A percentile compares a stretch with the other conserved stretches of the same genome.
These are phyloP conservation scores for Fusarium nygamai DNA, from an alignment of 2,329 filamentous ascomycete species.

Conservation along the genomic window DNA sequence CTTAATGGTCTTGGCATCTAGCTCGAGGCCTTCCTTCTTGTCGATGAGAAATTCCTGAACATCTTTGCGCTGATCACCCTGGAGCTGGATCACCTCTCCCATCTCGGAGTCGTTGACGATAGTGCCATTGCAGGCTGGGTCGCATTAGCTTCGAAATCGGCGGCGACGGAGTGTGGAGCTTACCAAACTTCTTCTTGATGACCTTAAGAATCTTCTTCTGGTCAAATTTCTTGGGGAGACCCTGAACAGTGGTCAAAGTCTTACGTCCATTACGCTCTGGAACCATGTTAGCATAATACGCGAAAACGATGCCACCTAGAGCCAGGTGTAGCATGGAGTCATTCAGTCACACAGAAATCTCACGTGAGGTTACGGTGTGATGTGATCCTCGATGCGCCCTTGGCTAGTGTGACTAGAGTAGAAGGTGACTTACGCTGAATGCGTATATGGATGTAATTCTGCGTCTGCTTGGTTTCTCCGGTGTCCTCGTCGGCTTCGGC, in stretches of 20 bases:
- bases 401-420: background rate
- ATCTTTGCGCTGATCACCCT: conserved; percentile 99
- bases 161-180: conserved; percentile 43
- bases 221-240: conserved; percentile 98
- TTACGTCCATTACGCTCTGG: conserved; percentile 99
- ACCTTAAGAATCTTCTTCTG: conserved; percentile 99
- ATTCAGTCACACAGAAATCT: conserved; percentile 4
- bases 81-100: conserved; percentile 99
- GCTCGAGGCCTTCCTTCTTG: conserved; percentile 92
- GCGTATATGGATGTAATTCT: conserved; percentile 99
- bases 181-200: conserved; percentile 99
- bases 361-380: conserved; percentile 25
- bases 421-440: conserved; percentile 82
- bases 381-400: conserved; percentile 1
- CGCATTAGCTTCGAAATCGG: background rate
- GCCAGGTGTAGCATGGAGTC: background rate
- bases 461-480: conserved; percentile 92
- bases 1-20: conserved; percentile 98
- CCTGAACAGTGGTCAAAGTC: conserved; percentile 99
- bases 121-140: conserved; percentile 97
- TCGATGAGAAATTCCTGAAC: conserved; percentile 97
- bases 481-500: conserved; percentile 99
- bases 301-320: background rate
- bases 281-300: conserved; percentile 7
- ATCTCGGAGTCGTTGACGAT: conserved; percentile 96